These are phyloP conservation scores for Acanthamoeba lenticulata DNA, from an alignment of 208 protist species.

Conservation along the genomic window DNA sequence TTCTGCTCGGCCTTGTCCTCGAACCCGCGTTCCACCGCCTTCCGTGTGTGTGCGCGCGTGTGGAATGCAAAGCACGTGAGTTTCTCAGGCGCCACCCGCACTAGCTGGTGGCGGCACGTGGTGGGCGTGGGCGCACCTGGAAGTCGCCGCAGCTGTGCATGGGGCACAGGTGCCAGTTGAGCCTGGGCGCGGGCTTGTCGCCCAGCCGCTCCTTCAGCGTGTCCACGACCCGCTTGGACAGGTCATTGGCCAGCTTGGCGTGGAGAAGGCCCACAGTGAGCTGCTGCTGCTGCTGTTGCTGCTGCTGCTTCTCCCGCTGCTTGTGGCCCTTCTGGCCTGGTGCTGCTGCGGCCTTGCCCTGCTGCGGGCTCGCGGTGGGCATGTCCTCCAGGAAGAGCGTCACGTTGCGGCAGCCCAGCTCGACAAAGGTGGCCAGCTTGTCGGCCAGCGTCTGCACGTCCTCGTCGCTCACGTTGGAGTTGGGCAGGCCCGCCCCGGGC, in stretches of 20 bases:
- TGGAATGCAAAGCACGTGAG: too few species aligned
- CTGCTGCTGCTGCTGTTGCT: not conserved
- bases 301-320: not conserved
- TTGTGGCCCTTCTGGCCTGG: not conserved
- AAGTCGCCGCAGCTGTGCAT: slow-evolving; percentile 20
- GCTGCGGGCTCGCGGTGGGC: not conserved
- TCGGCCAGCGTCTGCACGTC: not conserved
- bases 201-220: not conserved
- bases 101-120: too few species aligned
- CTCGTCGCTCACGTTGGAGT: not conserved
- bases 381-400: slow-evolving; percentile 20
- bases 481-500: not conserved
- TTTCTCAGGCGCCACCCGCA: too few species aligned
- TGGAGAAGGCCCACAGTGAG: not conserved
- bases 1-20: slow-evolving; percentile 22
- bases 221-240: not conserved
- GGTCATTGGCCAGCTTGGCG: slow-evolving; percentile 2
- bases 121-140: not conserved
- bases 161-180: slow-evolving; percentile 29
- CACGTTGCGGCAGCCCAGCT: slow-evolving; percentile 16
- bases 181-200: not conserved
- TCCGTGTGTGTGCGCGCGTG: too few species aligned
- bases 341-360: not conserved
- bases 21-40: not conserved
- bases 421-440: not conserved